Base-by-base conservation (phyloP, 495 filamentous ascomycete species). In the Rhypophila decipiens region DNA sequence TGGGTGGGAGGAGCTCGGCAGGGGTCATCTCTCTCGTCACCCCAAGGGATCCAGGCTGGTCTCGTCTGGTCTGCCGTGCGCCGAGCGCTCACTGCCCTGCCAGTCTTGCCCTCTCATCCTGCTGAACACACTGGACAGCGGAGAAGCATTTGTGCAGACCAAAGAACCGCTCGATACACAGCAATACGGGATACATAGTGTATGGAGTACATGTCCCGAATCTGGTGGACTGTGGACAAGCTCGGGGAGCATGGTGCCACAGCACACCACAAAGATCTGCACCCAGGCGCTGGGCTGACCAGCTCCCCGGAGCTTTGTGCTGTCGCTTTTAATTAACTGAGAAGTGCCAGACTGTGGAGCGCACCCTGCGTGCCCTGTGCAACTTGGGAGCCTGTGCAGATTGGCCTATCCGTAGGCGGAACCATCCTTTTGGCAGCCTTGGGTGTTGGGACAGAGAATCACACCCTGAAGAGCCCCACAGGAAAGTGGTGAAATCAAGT, bases 221-320 rank as follows among this genome's bases (percentile, higher is more conserved):
- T n/a, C n/a, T n/a, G n/a, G n/a, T n/a, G n/a, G n/a, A n/a, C n/a
- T n/a, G n/a, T n/a, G n/a, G n/a, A n/a, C n/a, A n/a, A n/a, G n/a
- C n/a, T n/a, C n/a, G n/a, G n/a, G n/a, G n/a, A n/a, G n/a, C n/a
- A n/a, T n/a, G n/a, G n/a, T n/a, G n/a, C n/a, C n/a, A n/a, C n/a
- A 31, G 7, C 27, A 31, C 27, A 31, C 27, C 18, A 15, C 35
- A 17, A 9, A 5, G 12, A 27, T 21, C 44, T 22, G 50, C 50
- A 52, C 47, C 45, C 41, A 24, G 34, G 22, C 39, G 35, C 45
- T 41, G 45, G 44, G 48, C 34, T 38, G 42, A 51, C 55, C 44
- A 50, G 42, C 43, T 52, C 43, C 50, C 55, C 44, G 55, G 52
- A 38, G 55, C 55, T 47, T 53, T 59, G n/a, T n/a, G n/a, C n/a